Evolutionary conservation across 148 eudicot species (phyloP).

Genomic region (Mesembryanthemum crystallinum): DNA sequence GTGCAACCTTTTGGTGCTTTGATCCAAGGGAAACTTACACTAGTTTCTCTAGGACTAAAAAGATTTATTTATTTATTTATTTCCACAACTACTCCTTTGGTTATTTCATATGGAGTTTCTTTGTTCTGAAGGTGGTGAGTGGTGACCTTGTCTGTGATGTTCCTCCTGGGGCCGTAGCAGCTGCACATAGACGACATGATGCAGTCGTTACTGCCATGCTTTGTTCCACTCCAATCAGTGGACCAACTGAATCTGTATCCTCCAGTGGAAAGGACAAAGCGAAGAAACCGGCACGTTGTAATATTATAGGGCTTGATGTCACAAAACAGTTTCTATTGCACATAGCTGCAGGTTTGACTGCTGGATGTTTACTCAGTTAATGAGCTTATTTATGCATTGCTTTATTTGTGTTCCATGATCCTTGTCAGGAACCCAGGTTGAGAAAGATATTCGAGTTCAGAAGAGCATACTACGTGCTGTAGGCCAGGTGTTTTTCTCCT

Average conservation of each 20-base stretch:
- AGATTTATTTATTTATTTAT: no score
- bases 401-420: conserved; percentile 19
- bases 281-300: conserved; percentile 73
- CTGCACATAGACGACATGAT: conserved; percentile 94
- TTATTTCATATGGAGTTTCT: background rate
- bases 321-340: conserved; percentile 80
- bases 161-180: conserved; percentile 95
- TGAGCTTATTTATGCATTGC: conserved; percentile 1
- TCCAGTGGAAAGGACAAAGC: conserved; percentile 90
- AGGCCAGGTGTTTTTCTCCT: conserved; percentile 58
- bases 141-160: conserved; percentile 96
- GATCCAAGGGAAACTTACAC: no score
- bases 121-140: conserved; percentile 69
- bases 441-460: conserved; percentile 77
- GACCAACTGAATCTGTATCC: conserved; percentile 72
- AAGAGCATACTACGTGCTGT: conserved; percentile 91
- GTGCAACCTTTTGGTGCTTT: background rate
- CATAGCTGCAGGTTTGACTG: conserved; percentile 69
- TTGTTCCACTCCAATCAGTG: conserved; percentile 85
- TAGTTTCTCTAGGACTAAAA: background rate
- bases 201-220: conserved; percentile 91
- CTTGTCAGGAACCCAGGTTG: conserved; percentile 64
- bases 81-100: background rate
- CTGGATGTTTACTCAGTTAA: conserved; percentile 4
- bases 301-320: conserved; percentile 81